Evolutionary conservation across 225 moss, liverwort and hornwort species (phyloP).

Genomic region (Bryum argenteum): DNA sequence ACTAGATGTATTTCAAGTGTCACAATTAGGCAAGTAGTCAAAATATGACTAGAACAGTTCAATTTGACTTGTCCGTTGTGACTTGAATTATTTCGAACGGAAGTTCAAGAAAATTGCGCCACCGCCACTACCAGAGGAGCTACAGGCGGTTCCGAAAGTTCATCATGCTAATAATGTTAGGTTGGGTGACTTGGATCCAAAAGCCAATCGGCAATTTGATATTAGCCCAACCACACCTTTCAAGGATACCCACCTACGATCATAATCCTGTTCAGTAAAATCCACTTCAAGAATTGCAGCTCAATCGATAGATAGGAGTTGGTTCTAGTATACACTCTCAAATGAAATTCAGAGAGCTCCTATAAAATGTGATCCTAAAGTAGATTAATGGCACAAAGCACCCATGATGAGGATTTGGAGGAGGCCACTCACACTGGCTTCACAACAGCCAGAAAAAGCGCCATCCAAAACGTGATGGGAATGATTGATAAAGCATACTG

Average conservation of each 20-base stretch:
- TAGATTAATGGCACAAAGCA: not conserved
- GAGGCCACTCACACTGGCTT: slow-evolving; percentile 24
- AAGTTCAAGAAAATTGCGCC: no score
- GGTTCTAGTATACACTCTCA: not conserved
- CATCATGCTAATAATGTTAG: no score
- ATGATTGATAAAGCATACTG: slow-evolving; percentile 77
- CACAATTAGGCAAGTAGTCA: no score
- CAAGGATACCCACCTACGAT: not conserved
- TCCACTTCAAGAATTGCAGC: not conserved
- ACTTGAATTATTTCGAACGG: no score
- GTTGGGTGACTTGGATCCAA: no score
- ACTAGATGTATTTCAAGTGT: no score
- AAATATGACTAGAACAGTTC: no score
- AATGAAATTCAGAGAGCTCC: not conserved
- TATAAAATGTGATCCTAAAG: not conserved
- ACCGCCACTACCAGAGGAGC: no score
- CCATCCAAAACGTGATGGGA: slow-evolving; percentile 80
- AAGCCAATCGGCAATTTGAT: no score
- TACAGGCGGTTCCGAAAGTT: no score
- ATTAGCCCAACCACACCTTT: not conserved
- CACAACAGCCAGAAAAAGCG: slow-evolving; percentile 58
- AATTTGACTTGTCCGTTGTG: no score
- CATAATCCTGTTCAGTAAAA: not conserved
- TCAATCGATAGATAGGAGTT: not conserved
- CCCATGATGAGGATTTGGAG: slow-evolving; percentile 1